Base-by-base conservation (phyloP, 257 asterid species). In the Knoxia roxburghii region DNA sequence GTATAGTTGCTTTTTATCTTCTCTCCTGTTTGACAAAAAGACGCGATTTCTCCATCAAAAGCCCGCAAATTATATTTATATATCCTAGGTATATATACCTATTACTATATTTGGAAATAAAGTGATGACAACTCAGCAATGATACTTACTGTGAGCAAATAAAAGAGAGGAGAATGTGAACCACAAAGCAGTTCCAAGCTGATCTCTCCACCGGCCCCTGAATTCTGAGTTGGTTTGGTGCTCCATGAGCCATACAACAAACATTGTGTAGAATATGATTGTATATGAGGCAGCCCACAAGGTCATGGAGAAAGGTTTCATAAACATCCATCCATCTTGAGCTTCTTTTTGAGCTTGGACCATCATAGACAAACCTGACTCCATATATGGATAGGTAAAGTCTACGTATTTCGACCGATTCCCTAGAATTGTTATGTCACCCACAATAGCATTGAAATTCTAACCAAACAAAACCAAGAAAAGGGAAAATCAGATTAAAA, bases 141-240 rank as follows among this genome's bases (percentile, higher is more conserved):
- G 40, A 48, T 59, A 57, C 85, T 80, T 74, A 80, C 85, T 24
- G 48, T 77, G 85, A 58, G 82, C 58, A 8, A 68, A 77, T 72
- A 77, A 80, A 20, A 80, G 76, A 65, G 80, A 45, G 49, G 78
- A 80, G 76, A 80, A 80, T 60, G 82, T 80, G 79, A 77, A 80
- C 85, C 85, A 80, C 51, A 77, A 27, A 21, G 82, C 79, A 61
- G 78, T 71, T 60, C 61, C 74, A 23, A 80, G 69, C 67, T 80
- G 82, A 60, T 77, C 78, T 72, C 54, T 77, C 80, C 69, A 56
- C 18, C 56, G 48, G 27, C 82, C 72, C 62, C 54, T 51, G 46
- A 80, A 80, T 20, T 68, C 62, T 45, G 59, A 41, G 51, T 80
- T 77, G 13, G 82, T 55, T 35, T 68, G 77, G 75, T 74, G 76